Conservation (phyloP, 1,284 basidiomycete species). For the Lignosus rhinocerotis region DNA sequence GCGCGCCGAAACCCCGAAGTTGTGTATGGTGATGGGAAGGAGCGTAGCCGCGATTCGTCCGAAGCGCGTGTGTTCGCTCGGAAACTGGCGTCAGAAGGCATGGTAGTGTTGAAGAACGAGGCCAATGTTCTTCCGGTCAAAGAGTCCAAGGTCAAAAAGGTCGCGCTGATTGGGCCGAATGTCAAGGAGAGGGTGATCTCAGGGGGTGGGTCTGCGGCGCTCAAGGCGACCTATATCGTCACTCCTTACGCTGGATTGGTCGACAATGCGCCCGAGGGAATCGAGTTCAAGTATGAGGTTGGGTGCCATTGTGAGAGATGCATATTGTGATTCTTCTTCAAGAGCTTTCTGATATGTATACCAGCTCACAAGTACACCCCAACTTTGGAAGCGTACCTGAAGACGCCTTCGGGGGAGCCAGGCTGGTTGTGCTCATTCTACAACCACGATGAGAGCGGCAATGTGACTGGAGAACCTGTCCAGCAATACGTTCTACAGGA, state of each 20-base stretch:
- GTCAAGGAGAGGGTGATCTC: slow-evolving; percentile 47
- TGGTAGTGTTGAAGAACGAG: slow-evolving; percentile 75
- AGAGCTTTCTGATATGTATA: neutral
- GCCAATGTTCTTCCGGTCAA: slow-evolving; percentile 44
- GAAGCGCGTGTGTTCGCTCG: slow-evolving; percentile 57
- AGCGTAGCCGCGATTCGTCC: slow-evolving; percentile 57
- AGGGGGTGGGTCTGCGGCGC: slow-evolving; percentile 50
- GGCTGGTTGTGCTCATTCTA: slow-evolving; percentile 69
- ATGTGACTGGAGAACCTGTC: slow-evolving; percentile 42
- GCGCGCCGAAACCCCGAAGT: slow-evolving; percentile 58
- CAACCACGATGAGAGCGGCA: slow-evolving; percentile 48
- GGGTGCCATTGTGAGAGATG: slow-evolving; percentile 57
- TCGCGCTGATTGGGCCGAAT: slow-evolving; percentile 49
- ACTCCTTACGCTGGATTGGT: slow-evolving; percentile 61
- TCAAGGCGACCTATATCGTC: slow-evolving; percentile 48
- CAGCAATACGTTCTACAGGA: slow-evolving; percentile 55
- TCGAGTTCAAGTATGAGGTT: slow-evolving; percentile 50
- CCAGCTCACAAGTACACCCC: slow-evolving; percentile 61
- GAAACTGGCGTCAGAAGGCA: slow-evolving; percentile 59
- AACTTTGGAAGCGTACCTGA: slow-evolving; percentile 56
- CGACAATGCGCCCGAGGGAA: slow-evolving; percentile 44
- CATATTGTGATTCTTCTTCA: neutral
- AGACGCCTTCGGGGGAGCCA: slow-evolving; percentile 48
- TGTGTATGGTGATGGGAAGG: slow-evolving; percentile 65
- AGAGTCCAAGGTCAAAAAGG: slow-evolving; percentile 32